Conservation (phyloP, 2,329 filamentous ascomycete genomes). For the Ophidiomyces ophidiicola region DNA sequence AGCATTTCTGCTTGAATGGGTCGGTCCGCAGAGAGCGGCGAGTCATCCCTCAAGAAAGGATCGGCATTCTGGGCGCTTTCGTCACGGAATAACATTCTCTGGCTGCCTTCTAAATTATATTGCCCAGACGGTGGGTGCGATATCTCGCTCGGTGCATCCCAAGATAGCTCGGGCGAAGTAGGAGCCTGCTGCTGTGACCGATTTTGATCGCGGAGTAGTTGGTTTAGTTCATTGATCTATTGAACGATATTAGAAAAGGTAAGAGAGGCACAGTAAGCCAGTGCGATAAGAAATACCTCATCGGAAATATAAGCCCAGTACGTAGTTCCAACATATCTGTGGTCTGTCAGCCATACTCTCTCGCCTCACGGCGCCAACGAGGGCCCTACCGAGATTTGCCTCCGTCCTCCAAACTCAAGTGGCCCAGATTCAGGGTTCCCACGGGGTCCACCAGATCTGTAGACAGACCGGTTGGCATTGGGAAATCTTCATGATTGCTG, state of each 20-base stretch:
- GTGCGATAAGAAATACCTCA: constrained; percentile 28
- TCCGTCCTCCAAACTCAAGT: constrained; percentile 34
- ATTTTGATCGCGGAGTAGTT: constrained; percentile 32
- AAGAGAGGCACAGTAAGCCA: not conserved
- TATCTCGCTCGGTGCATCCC: not conserved
- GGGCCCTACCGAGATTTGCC: constrained; percentile 26
- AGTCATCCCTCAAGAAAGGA: constrained; percentile 20
- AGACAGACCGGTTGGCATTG: constrained; percentile 31
- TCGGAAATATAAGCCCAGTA: constrained; percentile 37
- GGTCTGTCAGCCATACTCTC: constrained; percentile 8
- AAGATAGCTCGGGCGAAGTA: not conserved
- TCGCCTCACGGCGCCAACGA: not conserved
- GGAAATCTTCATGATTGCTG: constrained; percentile 30
- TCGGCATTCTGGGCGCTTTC: constrained; percentile 3
- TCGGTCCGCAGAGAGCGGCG: constrained; percentile 26
- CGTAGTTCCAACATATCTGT: constrained; percentile 36
- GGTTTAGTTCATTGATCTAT: constrained; percentile 35
- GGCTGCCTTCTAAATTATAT: not conserved
- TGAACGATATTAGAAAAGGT: not conserved
- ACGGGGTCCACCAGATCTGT: constrained; percentile 34
- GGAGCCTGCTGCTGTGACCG: constrained; percentile 19
- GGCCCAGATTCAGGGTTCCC: constrained; percentile 31
- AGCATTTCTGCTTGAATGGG: constrained; percentile 31
- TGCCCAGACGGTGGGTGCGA: not conserved
- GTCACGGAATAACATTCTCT: not conserved